Evolutionary conservation across 768 basidiomycete species (phyloP).

Genomic region (Collybiopsis confluens): DNA sequence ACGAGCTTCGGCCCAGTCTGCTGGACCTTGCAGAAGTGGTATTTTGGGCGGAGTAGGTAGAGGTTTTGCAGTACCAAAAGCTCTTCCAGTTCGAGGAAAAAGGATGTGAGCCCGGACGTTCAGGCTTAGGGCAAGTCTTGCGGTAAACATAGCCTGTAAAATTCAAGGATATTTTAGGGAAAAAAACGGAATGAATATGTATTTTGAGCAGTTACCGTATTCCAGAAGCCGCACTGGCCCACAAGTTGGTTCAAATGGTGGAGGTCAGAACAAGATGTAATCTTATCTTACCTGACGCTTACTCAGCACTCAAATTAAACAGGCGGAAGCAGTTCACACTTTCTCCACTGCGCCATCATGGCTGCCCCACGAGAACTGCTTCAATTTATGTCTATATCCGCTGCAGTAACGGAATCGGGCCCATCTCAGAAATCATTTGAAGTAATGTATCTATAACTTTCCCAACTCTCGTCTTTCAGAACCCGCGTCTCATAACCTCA

Average conservation of each 20-base stretch:
- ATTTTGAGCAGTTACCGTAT: too few relatives aligned
- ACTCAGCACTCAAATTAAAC: too few relatives aligned
- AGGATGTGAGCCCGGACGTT: too few relatives aligned
- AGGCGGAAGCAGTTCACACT: too few relatives aligned
- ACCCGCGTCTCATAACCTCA: neutral
- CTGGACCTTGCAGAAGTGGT: conserved; percentile 26
- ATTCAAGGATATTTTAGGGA: too few relatives aligned
- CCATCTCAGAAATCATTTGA: conserved; percentile 7
- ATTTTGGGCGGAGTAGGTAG: conserved; percentile 43
- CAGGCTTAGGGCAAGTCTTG: too few relatives aligned
- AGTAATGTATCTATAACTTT: conserved; percentile 3
- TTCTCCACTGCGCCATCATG: neutral
- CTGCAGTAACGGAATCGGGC: neutral
- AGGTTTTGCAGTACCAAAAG: neutral
- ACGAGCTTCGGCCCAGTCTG: conserved; percentile 44
- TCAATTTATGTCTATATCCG: conserved; percentile 5
- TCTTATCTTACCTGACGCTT: too few relatives aligned
- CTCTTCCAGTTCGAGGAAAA: neutral
- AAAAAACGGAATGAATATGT: too few relatives aligned
- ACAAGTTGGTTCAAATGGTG: too few relatives aligned
- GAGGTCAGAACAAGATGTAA: too few relatives aligned
- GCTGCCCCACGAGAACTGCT: neutral
- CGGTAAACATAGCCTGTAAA: too few relatives aligned
- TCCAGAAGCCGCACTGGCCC: too few relatives aligned
- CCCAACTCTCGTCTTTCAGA: neutral